A percentile compares a stretch with the other conserved stretches of the same genome.
Conservation (phyloP, 169 alveolate genomes). For the Plasmodium berghei region DNA sequence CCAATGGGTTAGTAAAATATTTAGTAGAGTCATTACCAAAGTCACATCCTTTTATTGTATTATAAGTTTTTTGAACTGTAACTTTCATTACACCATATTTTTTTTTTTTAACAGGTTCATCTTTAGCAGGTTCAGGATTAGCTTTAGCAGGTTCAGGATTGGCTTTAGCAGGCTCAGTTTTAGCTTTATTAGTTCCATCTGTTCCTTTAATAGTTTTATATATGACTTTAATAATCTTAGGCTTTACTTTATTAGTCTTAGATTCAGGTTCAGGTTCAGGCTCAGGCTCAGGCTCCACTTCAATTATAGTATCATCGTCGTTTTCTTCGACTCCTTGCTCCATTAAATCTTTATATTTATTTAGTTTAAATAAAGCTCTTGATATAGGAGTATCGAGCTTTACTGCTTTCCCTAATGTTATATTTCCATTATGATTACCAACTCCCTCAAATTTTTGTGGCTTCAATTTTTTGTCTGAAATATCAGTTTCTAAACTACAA, state of each 20-base stretch:
- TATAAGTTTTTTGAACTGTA: conserved; percentile 8
- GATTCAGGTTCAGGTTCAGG: neutral
- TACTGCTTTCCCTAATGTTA: neutral
- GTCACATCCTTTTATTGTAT: conserved; percentile 54
- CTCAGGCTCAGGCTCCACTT: neutral
- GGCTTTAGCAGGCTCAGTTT: neutral
- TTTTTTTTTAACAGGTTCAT: conserved; percentile 1
- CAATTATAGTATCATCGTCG: neutral
- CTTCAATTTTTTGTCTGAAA: neutral
- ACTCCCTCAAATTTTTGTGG: neutral
- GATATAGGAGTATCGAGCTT: neutral
- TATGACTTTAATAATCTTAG: neutral
- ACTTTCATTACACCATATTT: conserved; percentile 65
- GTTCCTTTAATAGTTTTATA: neutral
- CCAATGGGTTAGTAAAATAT: conserved; percentile 31
- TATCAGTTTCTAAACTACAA: conserved; percentile 20
- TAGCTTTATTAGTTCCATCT: neutral
- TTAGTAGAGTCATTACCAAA: conserved; percentile 22
- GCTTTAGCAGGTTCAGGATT: neutral
- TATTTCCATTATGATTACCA: neutral
- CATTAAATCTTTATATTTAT: conserved; percentile 11
- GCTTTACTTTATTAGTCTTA: neutral
- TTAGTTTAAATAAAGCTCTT: conserved; percentile 35
- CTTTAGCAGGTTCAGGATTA: neutral
- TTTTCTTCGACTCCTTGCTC: conserved; percentile 1